A percentile compares a stretch with the other conserved stretches of the same genome.
Evolutionary conservation across 768 basidiomycete genomes (phyloP).

Genomic region (Leucocoprinus birnbaumii): DNA sequence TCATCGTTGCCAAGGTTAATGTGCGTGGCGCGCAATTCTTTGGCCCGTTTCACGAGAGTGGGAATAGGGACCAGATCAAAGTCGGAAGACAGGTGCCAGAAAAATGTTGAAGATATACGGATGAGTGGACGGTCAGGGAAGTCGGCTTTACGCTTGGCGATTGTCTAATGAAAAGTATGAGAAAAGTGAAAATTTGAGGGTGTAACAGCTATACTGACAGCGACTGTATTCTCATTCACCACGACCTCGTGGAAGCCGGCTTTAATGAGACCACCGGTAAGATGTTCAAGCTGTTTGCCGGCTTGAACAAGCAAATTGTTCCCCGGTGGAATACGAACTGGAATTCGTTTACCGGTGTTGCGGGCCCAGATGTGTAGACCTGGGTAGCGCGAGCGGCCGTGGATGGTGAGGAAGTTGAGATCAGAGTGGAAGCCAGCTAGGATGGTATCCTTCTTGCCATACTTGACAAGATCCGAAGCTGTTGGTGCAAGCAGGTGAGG

Average conservation of each 20-base stretch:
- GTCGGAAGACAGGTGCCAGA: constrained; percentile 92
- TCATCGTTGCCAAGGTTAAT: constrained; percentile 34
- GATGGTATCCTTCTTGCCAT: constrained; percentile 76
- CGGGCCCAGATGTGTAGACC: constrained; percentile 94
- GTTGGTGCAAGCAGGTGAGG: constrained; percentile 93
- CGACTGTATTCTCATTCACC: constrained; percentile 76
- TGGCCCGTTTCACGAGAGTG: constrained; percentile 45
- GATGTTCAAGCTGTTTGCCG: constrained; percentile 91
- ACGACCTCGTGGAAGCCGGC: constrained; percentile 96
- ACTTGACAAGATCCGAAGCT: constrained; percentile 84
- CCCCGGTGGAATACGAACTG: constrained; percentile 81
- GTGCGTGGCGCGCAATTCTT: constrained; percentile 37
- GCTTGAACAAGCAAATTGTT: constrained; percentile 89
- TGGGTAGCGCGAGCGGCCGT: constrained; percentile 83
- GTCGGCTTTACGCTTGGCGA: constrained; percentile 54
- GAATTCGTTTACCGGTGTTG: constrained; percentile 87
- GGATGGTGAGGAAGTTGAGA: constrained; percentile 91
- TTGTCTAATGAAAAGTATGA: constrained; percentile 40
- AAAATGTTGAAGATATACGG: constrained; percentile 95
- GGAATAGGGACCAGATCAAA: constrained; percentile 70
- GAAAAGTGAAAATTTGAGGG: background rate
- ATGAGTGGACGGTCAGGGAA: constrained; percentile 80
- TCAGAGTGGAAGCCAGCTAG: constrained; percentile 95
- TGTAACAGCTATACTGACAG: constrained; percentile 42
- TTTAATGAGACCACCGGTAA: constrained; percentile 80